Conservation (phyloP, 2,329 filamentous ascomycete genomes). For the Talaromyces piceae region DNA sequence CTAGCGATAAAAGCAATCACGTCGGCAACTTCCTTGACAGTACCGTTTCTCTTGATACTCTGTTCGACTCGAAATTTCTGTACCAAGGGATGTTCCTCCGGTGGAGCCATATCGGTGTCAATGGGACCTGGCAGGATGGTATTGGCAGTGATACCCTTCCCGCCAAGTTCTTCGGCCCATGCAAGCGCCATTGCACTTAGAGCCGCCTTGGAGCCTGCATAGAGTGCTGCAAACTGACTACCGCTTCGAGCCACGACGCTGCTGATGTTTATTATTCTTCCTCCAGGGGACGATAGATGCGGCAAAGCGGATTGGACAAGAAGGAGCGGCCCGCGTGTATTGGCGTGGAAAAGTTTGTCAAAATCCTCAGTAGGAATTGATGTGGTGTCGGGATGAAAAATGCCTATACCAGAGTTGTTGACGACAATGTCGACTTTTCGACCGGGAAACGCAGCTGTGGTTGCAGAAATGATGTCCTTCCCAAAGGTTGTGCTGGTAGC, state of each 20-base stretch:
- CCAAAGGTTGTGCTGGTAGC: neutral
- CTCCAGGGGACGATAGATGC: neutral
- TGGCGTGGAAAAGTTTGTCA: conserved; percentile 1
- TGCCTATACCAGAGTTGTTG: conserved; percentile 14
- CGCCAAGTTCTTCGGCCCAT: conserved; percentile 1
- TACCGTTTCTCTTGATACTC: conserved; percentile 5
- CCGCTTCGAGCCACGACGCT: conserved; percentile 15
- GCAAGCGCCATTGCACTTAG: neutral
- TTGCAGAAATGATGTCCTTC: conserved; percentile 12
- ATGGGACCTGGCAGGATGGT: conserved; percentile 2
- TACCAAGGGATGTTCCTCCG: conserved; percentile 1
- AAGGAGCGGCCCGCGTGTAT: neutral
- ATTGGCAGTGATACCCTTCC: conserved; percentile 1
- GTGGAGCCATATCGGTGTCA: conserved; percentile 1
- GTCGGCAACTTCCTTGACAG: conserved; percentile 1
- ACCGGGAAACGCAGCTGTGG: conserved; percentile 12
- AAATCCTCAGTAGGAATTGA: conserved; percentile 9
- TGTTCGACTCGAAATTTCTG: neutral
- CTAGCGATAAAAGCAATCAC: conserved; percentile 1
- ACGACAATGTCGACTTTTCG: conserved; percentile 16
- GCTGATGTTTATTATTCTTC: conserved; percentile 8
- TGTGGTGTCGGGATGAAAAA: conserved; percentile 8
- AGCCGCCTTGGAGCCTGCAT: conserved; percentile 1
- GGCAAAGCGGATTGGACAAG: conserved; percentile 4
- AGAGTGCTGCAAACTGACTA: conserved; percentile 9